phyloP scores from a whole-genome alignment of 257 asterid genomes.

The Nicotiana tabacum region DNA sequence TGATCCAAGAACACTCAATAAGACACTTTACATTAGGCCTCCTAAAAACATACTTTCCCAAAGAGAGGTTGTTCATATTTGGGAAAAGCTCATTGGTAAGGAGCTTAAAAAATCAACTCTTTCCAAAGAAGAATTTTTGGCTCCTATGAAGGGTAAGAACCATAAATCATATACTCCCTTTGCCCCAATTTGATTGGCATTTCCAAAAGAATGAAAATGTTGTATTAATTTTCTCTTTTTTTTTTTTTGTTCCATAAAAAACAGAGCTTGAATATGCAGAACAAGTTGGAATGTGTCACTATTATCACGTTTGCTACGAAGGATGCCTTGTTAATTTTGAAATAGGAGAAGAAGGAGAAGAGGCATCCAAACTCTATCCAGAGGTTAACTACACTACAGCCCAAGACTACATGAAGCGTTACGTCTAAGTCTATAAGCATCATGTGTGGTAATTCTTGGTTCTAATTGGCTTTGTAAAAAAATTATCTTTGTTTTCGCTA shows the following conservation, averaged over 20 bases:
- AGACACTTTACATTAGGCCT: constrained; percentile 30
- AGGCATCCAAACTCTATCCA: constrained; percentile 29
- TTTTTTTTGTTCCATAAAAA: neutral
- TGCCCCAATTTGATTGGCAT: neutral
- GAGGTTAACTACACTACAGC: constrained; percentile 18
- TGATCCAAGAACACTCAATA: constrained; percentile 32
- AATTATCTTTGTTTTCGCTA: too few species aligned
- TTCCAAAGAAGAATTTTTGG: constrained; percentile 15
- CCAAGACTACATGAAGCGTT: constrained; percentile 22
- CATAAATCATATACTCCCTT: neutral
- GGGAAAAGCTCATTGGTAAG: constrained; percentile 28
- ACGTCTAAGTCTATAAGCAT: constrained; percentile 1
- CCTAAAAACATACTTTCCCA: constrained; percentile 24
- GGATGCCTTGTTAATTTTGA: constrained; percentile 29
- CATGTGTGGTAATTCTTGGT: neutral
- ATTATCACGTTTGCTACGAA: constrained; percentile 24
- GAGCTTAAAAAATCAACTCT: constrained; percentile 18
- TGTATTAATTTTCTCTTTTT: neutral
- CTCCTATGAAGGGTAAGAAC: constrained; percentile 15
- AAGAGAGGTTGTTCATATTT: constrained; percentile 21
- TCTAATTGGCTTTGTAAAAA: neutral
- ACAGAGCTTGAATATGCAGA: constrained; percentile 20
- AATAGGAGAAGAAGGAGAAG: constrained; percentile 30
- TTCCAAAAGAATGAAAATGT: neutral
- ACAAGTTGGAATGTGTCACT: constrained; percentile 27